Evolutionary conservation across 176 grass and related monocot species (phyloP), one percentile per base, ranked within the genome.

Genomic region (Aegilops umbellulata): DNA sequence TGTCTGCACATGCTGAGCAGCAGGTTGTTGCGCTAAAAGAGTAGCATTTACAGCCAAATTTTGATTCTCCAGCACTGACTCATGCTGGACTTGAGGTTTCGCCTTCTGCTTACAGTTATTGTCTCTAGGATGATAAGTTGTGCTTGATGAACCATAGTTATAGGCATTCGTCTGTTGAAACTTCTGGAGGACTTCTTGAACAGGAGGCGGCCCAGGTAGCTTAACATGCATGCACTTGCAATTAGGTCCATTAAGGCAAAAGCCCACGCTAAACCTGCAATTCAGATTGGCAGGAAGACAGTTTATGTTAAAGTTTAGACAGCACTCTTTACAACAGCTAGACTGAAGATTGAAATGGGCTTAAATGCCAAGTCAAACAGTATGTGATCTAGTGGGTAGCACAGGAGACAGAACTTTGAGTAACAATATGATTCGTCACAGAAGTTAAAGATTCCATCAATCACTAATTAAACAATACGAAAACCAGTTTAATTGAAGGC

Each of bases 251-350:
- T 99, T 94, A 36, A 94, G 94, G 82, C 97, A 99, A 84, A 99
- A 99, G 8, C 94, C 97, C 87, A 96, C 86, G 76, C 94, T 96
- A 65, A 93, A 99, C 97, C 97, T 96, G 86, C 60, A 87, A 87
- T 74, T 27, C 42, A 19, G 71, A 74, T 74, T 29, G 46, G 17
- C 47, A 74, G 42, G 42, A 74, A 74, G 24, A 74, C 41, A 74
- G 24, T 15, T 49, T 29, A 74, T 42, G n/a, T 74, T 74, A 29
- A 74, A 74, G 71, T 49, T 39, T 47, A 17, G 39, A 46, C 23
- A 74, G 7, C 39, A 27, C 23, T 47, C 70, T 27, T 47, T 39
- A 39, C 19, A 38, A 38, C 67, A 22, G 34, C 4, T 38, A 70
- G 34, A 23, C 31, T 32, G 68, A 71, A 71, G 68, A 36, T 69